phyloP scores from a whole-genome alignment of 805 yeast species.

The Yamadazyma tumulicola region DNA sequence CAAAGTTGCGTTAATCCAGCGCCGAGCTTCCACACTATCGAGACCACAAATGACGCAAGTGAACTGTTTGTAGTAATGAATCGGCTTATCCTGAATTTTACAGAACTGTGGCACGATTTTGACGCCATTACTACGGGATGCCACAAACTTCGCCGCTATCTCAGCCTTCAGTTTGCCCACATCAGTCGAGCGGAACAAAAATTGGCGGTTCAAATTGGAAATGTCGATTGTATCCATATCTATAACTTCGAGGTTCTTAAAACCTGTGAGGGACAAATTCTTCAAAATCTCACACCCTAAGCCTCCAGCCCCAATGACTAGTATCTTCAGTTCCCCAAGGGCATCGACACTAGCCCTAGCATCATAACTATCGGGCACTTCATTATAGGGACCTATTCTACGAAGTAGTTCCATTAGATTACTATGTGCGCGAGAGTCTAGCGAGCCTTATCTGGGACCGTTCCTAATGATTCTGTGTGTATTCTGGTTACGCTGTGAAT shows the following conservation, averaged over 20 bases:
- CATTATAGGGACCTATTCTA: constrained; percentile 37
- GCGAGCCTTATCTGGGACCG: too few species aligned
- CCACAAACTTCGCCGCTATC: constrained; percentile 59
- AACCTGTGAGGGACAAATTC: constrained; percentile 67
- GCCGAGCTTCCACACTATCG: constrained; percentile 83
- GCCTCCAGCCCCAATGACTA: constrained; percentile 78
- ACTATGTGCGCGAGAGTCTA: not conserved
- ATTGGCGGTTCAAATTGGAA: constrained; percentile 75
- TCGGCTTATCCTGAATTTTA: constrained; percentile 56
- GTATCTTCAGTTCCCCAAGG: constrained; percentile 20
- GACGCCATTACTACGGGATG: constrained; percentile 30
- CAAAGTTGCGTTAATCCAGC: constrained; percentile 78
- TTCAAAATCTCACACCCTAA: constrained; percentile 79
- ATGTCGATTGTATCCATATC: constrained; percentile 83
- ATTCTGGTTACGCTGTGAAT: too few species aligned
- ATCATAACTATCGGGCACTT: constrained; percentile 32
- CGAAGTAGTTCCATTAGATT: constrained; percentile 17
- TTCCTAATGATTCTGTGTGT: too few species aligned
- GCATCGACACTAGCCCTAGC: constrained; percentile 19
- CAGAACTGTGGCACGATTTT: constrained; percentile 57
- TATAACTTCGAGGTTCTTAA: constrained; percentile 59
- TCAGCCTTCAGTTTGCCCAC: constrained; percentile 66
- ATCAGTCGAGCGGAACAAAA: constrained; percentile 57
- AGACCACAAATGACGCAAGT: constrained; percentile 79
- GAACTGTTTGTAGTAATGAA: constrained; percentile 63